Evolutionary conservation across 2,329 filamentous ascomycete species (phyloP).

Genomic region (Madurella fahalii): DNA sequence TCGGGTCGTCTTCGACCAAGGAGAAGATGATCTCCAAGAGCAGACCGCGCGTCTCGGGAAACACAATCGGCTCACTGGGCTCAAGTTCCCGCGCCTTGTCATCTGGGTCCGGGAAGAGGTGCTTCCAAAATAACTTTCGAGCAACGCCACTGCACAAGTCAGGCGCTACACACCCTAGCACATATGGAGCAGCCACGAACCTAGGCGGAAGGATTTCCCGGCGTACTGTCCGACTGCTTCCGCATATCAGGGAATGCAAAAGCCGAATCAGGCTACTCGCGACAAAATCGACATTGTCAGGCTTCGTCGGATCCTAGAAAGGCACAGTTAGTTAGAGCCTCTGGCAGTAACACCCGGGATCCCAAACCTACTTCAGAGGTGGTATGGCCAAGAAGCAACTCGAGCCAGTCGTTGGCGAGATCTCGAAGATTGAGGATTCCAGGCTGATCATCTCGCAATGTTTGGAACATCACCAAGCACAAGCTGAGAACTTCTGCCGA

Average conservation of each 20-base stretch:
- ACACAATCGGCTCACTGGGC: slow-evolving; percentile 39
- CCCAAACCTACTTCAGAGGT: slow-evolving; percentile 31
- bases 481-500: slow-evolving; percentile 46
- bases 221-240: slow-evolving; percentile 14
- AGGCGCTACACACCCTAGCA: not conserved
- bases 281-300: slow-evolving; percentile 34
- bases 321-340: slow-evolving; percentile 21
- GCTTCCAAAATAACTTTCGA: slow-evolving; percentile 55
- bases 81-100: slow-evolving; percentile 6
- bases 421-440: slow-evolving; percentile 29
- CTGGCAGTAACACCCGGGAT: slow-evolving; percentile 9
- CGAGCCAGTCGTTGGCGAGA: slow-evolving; percentile 26
- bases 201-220: slow-evolving; percentile 13
- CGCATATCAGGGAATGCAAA: slow-evolving; percentile 30
- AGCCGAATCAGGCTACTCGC: slow-evolving; percentile 36
- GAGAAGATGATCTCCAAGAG: slow-evolving; percentile 58
- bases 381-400: slow-evolving; percentile 29
- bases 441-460: slow-evolving; percentile 34
- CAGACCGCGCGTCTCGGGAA: slow-evolving; percentile 51
- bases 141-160: slow-evolving; percentile 31
- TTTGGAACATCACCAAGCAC: slow-evolving; percentile 38
- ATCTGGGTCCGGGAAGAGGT: slow-evolving; percentile 58
- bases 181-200: slow-evolving; percentile 10
- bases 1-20: slow-evolving; percentile 49
- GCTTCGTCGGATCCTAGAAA: slow-evolving; percentile 37